Base-by-base conservation (phyloP, 1,139 yeast genomes). In the Pichia inconspicua region DNA sequence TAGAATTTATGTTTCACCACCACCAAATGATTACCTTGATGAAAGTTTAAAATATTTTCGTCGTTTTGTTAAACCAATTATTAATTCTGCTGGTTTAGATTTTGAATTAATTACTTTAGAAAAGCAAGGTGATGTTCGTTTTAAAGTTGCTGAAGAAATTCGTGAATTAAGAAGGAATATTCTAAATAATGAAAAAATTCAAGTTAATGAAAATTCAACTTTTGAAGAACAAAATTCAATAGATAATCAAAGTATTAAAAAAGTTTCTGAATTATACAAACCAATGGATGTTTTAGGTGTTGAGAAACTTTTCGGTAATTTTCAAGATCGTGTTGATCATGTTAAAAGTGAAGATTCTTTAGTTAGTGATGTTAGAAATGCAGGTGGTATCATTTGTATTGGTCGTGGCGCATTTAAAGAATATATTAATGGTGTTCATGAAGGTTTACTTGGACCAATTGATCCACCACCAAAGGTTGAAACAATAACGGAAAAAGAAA, bases 321-420 rank as follows among this genome's bases (percentile, higher is more conserved):
- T 52, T 27, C 37, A 49, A 30, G 28, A 40, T 12, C 43, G 44
- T 2, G 45, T 34, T 10, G 44, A 48, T 22, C 10, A 54, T 57
- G 25, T 75, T 3, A 58, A 67, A 7, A 62, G 70, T 48, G 84
- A 80, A 49, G 87, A 82, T 59, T 66, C 74, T 0, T 42, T 61
- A 17, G 64, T 61, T 14, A 53, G 55, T 25, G 69, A 72, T 53
- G 73, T 73, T 8, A 60, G 64, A 10, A 65, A 71, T 30, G 77
- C 83, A 9, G 97, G 97, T 22, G 98, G 98, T 44, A 83, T 89
- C 14, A 76, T 94, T 25, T 87, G 97, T 64, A 70, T 94, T 32
- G 99, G 99, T 3, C 75, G 99, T 63, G 98, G 98, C 49, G 92
- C 97, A 0, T 92, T 79, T 66, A 92, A 90, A 65, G 99, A 94